phyloP scores from a whole-genome alignment of 257 asterid species.

The Solanum sitiens region DNA sequence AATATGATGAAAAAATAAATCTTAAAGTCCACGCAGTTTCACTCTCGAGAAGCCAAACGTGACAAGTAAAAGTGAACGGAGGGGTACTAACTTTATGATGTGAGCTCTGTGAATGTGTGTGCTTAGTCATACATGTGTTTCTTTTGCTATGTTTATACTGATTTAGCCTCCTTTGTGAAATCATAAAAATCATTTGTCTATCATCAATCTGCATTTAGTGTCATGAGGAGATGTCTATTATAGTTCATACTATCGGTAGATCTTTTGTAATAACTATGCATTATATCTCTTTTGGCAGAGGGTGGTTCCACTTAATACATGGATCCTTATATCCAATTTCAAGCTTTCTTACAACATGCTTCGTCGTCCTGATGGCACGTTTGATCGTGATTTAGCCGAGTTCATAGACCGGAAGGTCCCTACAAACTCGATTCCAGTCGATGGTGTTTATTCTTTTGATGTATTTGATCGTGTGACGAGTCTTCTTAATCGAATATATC shows the following conservation, averaged over 20 bases:
- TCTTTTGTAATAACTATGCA: not conserved
- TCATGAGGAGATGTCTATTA: no score
- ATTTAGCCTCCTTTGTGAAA: not conserved
- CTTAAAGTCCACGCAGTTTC: not conserved
- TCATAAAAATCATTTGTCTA: not conserved
- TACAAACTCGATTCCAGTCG: conserved; percentile 57
- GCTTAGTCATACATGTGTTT: not conserved
- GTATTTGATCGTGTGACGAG: conserved; percentile 60
- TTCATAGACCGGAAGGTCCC: conserved; percentile 73
- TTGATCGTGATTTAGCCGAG: conserved; percentile 66
- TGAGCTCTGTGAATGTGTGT: not conserved
- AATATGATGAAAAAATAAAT: no score
- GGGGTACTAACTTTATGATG: conserved; percentile 4
- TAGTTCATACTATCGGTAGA: not conserved
- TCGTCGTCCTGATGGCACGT: conserved; percentile 80
- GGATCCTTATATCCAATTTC: conserved; percentile 81
- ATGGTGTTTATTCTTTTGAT: conserved; percentile 68
- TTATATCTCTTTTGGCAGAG: conserved; percentile 27
- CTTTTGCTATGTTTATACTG: not conserved
- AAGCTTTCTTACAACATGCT: conserved; percentile 79
- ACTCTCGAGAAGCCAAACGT: not conserved
- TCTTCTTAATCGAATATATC: conserved; percentile 54
- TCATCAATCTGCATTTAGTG: no score
- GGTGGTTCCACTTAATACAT: conserved; percentile 78
- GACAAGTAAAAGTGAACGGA: not conserved